Evolutionary conservation across 176 grass and related monocot species (phyloP), one percentile per base, ranked within the genome.

Genomic region (Thalia dealbata): DNA sequence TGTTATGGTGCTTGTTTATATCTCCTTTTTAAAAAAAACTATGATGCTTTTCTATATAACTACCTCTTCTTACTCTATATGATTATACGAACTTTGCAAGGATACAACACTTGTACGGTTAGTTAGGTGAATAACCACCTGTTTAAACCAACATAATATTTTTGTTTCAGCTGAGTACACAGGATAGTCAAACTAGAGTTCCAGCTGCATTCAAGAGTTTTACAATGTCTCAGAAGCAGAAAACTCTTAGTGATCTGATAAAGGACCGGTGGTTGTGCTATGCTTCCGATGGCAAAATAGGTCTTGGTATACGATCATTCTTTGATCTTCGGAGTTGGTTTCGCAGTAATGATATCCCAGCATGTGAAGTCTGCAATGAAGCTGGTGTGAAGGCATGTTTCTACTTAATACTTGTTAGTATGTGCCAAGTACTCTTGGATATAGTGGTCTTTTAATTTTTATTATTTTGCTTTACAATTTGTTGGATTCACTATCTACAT

Each of bases 261-360:
- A 65, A 30, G 61, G 89, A 97, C 50, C 77, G 56, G 48, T 97
- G 89, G 89, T 70, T 97, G 24, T 82, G 82, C 32, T 78, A 88
- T 68, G 84, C 83, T 54, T 50, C 84, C 19, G 64, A 50, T 46
- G 84, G 91, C 28, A 84, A 77, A 67, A 88, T 97, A 69, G 95
- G 93, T 79, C 78, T 92, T 61, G 93, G 87, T 32, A 83, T 82
- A 69, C 81, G 82, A 79, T 90, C 87, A 69, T 97, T 97, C 77
- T 82, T 97, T 86, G 89, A 97, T 76, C 86, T 97, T 27, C 75
- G 89, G 61, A 86, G 95, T 50, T 97, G 95, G 95, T 92, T 92
- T 27, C 75, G 70, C 13, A 73, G 61, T 29, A 92, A 88, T 10
- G 87, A 86, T 52, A 82, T 97, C 21, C 95, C 95, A 70, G 88